These are phyloP conservation scores for Fusarium nisikadoi DNA, from an alignment of 2,329 filamentous ascomycete genomes.

Conservation along the genomic window DNA sequence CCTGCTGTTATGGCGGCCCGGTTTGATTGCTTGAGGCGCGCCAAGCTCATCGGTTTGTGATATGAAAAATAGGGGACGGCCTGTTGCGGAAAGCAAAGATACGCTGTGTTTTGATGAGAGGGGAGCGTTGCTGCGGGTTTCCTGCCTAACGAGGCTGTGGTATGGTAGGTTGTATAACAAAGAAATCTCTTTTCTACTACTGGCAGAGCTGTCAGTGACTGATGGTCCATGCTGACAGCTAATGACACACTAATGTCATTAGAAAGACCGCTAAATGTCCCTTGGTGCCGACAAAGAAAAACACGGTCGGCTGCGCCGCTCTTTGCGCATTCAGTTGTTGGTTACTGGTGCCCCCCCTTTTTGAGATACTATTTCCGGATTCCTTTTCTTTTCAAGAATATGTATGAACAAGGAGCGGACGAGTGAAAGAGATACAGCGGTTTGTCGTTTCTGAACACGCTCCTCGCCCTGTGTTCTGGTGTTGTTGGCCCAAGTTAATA, in stretches of 20 bases:
- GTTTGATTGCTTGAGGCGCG: neutral
- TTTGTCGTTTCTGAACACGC: neutral
- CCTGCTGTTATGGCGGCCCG: neutral
- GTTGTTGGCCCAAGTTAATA: neutral
- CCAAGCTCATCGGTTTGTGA: no score
- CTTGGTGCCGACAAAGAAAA: neutral
- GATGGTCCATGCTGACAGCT: neutral
- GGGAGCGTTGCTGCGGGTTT: neutral
- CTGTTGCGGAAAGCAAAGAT: neutral
- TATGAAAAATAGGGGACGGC: neutral
- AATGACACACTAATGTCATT: neutral
- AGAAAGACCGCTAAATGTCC: no score
- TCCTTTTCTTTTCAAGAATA: fast-evolving
- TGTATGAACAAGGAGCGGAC: neutral
- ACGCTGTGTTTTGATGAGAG: no score
- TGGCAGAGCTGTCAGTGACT: neutral
- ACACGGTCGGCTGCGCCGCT: neutral
- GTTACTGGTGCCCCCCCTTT: neutral
- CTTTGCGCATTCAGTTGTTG: neutral
- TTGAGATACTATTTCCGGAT: neutral
- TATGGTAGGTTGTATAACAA: neutral
- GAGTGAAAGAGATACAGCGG: neutral
- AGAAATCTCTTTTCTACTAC: neutral
- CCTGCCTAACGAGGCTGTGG: neutral
- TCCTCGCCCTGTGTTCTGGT: no score